phyloP scores from a whole-genome alignment of 352 stramenopile genomes.

The Phytopythium boreale region DNA sequence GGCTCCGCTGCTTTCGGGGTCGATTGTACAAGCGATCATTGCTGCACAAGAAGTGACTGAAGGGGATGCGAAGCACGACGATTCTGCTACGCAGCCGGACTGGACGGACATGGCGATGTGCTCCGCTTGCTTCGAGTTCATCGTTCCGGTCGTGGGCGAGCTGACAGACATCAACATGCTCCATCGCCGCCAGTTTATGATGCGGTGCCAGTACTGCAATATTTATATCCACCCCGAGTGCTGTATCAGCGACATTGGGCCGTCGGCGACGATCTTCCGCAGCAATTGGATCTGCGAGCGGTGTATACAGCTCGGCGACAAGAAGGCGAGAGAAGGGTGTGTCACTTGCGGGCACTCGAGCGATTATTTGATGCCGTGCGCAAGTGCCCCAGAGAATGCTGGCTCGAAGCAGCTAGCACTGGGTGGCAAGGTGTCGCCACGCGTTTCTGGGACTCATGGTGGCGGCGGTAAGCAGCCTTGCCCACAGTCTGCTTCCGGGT shows the following conservation, averaged over 20 bases:
- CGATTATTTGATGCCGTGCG: slow-evolving; percentile 83
- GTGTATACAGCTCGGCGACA: slow-evolving; percentile 51
- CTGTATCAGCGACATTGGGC: slow-evolving; percentile 68
- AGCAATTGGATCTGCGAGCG: slow-evolving; percentile 87
- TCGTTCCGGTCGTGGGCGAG: slow-evolving; percentile 41
- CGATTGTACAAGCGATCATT: slow-evolving; percentile 52
- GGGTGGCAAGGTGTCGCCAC: background rate
- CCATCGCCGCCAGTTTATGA: slow-evolving; percentile 74
- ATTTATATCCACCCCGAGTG: slow-evolving; percentile 80
- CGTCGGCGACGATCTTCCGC: slow-evolving; percentile 47
- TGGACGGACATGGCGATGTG: slow-evolving; percentile 76
- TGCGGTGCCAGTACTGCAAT: slow-evolving; percentile 86
- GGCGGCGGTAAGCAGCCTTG: background rate
- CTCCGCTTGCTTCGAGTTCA: slow-evolving; percentile 74
- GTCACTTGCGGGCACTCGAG: slow-evolving; percentile 59
- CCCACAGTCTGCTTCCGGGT: background rate
- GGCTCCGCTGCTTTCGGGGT: slow-evolving; percentile 43
- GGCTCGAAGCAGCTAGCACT: background rate
- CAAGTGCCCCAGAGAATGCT: slow-evolving; percentile 13
- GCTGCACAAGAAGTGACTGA: slow-evolving; percentile 22
- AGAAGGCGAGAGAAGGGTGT: slow-evolving; percentile 26
- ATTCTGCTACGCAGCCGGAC: slow-evolving; percentile 15
- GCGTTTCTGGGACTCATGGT: background rate
- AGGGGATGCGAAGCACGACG: slow-evolving; percentile 5
- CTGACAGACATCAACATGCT: slow-evolving; percentile 49